Evolutionary conservation across 2,329 filamentous ascomycete species (phyloP).

Genomic region (Trichoderma koningii): DNA sequence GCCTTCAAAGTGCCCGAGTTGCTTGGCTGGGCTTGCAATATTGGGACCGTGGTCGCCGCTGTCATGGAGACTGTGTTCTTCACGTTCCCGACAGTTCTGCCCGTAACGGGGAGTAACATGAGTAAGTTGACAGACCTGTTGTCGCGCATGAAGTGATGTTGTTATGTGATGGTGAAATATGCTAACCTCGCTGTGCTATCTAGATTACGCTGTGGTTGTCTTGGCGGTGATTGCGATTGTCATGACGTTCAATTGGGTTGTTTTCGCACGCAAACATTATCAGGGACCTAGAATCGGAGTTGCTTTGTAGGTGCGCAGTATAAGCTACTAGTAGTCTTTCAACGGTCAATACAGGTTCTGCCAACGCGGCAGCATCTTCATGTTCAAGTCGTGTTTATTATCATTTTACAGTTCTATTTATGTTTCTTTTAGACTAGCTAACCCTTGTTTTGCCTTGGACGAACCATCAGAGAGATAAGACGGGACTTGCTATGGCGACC

Average conservation of each 20-base stretch:
- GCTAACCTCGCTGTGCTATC: not conserved
- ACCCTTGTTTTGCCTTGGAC: too few relatives aligned
- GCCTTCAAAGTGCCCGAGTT: constrained; percentile 20
- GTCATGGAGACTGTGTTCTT: constrained; percentile 22
- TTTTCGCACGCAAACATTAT: constrained; percentile 21
- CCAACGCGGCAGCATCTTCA: too few relatives aligned
- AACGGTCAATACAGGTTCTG: too few relatives aligned
- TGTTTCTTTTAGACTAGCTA: too few relatives aligned
- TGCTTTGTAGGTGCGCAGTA: not conserved
- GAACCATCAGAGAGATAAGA: too few relatives aligned
- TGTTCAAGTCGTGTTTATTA: too few relatives aligned
- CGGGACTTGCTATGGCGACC: too few relatives aligned
- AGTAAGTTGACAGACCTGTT: constrained; percentile 1
- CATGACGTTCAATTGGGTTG: constrained; percentile 10
- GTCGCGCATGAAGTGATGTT: not conserved
- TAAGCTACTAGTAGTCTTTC: too few relatives aligned
- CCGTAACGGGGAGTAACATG: constrained; percentile 23
- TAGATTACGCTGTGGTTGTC: constrained; percentile 23
- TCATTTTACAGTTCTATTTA: too few relatives aligned
- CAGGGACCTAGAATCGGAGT: constrained; percentile 20
- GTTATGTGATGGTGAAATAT: not conserved
- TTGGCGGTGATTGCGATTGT: constrained; percentile 17
- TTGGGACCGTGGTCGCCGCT: constrained; percentile 21
- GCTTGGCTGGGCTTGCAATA: constrained; percentile 24
- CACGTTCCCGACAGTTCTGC: constrained; percentile 19